Base-by-base conservation (phyloP, 805 yeast species). In the Tetrapisispora phaffii region DNA sequence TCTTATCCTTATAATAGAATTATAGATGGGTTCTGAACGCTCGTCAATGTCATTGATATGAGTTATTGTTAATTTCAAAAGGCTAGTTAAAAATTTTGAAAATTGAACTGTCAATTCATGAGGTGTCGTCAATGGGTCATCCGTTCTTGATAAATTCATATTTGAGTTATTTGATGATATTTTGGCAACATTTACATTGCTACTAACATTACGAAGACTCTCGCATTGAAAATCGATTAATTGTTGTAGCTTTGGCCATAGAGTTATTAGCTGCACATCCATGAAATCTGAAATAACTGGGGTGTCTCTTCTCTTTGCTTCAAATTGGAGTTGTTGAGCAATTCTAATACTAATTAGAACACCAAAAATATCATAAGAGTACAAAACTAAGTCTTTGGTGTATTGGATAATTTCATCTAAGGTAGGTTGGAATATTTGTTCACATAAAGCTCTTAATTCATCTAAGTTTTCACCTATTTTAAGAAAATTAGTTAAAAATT, bases 161-260 rank as follows among this genome's bases (percentile, higher is more conserved):
- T 16, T 44, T 19, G 32, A 9, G 15, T 63, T 52, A 7, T 58
- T 47, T 9, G 57, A 54, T 17, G 57, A 54, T 7, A 62, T 55
- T 59, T 63, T 67, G 17, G 74, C 57, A 12, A 52, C 49, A 26
- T 42, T 50, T 6, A 56, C 53, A 2, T 62, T 46, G 47, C 52
- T 69, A 40, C 62, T 62, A 16, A 74, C 74, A 43, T 71, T 75
- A 49, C 82, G 80, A 60, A 87, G 66, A 41, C 80, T 76, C 19
- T 79, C 83, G 54, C 95, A 82, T 54, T 90, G 85, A 29, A 76
- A 66, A 59, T 88, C 96, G 35, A 89, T 74, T 29, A 86, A 69
- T 39, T 71, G 72, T 55, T 88, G 89, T 56, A 89, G 84, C 47
- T 75, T 78, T 0, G 97, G 96, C 97, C 97, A 93, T 38, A 90